phyloP scores from a whole-genome alignment of 1,139 yeast species.

The Spencermartinsiella ligniputridi region DNA sequence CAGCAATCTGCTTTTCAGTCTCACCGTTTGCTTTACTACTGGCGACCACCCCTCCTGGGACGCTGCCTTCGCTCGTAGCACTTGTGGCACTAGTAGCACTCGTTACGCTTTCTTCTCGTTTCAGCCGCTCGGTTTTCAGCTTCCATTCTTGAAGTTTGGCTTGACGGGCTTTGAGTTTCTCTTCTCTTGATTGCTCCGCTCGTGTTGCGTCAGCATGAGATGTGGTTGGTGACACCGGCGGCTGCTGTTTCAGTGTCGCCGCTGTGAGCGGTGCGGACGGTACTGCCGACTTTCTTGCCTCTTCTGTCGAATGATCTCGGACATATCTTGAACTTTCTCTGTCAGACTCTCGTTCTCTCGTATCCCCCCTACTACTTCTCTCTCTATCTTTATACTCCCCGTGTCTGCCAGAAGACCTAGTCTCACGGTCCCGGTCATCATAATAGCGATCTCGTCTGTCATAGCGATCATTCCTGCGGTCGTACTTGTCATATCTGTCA shows the following conservation, averaged over 20 bases:
- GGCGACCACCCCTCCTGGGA: background rate
- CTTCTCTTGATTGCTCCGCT: conserved; percentile 21
- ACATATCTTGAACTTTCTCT: too few species aligned
- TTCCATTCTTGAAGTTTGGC: conserved; percentile 39
- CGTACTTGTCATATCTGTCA: background rate
- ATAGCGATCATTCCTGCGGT: background rate
- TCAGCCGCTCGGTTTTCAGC: conserved; percentile 26
- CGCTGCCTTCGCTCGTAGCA: conserved; percentile 2
- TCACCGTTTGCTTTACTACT: background rate
- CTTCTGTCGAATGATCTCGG: too few species aligned
- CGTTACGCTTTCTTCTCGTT: conserved; percentile 21
- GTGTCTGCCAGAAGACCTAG: background rate
- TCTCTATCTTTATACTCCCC: background rate
- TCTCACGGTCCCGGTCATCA: background rate
- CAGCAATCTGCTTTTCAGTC: background rate
- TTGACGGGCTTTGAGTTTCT: conserved; percentile 32
- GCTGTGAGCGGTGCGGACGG: too few species aligned
- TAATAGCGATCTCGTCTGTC: background rate
- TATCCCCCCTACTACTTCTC: background rate
- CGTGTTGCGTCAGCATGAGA: background rate
- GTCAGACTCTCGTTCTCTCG: background rate
- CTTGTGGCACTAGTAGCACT: conserved; percentile 13
- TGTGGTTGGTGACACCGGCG: too few species aligned
- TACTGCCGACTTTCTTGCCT: too few species aligned
- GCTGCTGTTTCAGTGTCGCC: too few species aligned